Evolutionary conservation across 306 rosid genomes (phyloP), one percentile per base, ranked within the genome.

Genomic region (Dalbergia oliveri): DNA sequence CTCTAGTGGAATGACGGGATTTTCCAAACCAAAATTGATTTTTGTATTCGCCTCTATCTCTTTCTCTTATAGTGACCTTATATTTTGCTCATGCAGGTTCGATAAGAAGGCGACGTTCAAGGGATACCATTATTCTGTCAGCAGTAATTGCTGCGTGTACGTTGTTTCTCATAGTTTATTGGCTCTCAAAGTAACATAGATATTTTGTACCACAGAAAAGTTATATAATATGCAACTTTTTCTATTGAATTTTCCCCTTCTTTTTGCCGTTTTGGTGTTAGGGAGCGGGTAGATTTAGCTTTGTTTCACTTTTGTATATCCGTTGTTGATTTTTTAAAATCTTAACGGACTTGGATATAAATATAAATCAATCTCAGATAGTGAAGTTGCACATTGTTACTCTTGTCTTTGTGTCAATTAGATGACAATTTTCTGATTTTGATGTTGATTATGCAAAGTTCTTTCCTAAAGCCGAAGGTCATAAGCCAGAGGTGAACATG

Each of bases 61-160:
- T n/a, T 0, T 72, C 72, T 26, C 31, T 26, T 2, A 2, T 26
- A 26, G 31, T 26, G 31, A 26, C 31, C 31, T 37, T 4, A n/a
- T 82, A 4, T 9, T 39, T 54, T 74, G 41, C 83, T 65, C 54
- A 78, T 54, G 79, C 84, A 96, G 99, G 97, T 82, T 91, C 98
- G 13, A 96, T 96, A 75, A 86, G 84, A 86, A 89, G 99, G 86
- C 88, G 87, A 50, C 87, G 91, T 66, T 96, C 99, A 76, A 89
- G 98, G 87, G 99, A 96, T 84, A 93, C 97, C 9, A 85, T 93
- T 72, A 93, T 96, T 76, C 85, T 96, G 81, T 82, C 98, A 41
- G 97, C 97, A 31, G 98, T 96, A 79, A 90, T 96, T 84, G 99
- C 99, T 12, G 97, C 90, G 54, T 93, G 99, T 90, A 91, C 99